Percentiles rank a stretch among this genome's conserved stretches.
These are phyloP conservation scores for Imleria badia DNA, from an alignment of 768 basidiomycete species.

Conservation along the genomic window DNA sequence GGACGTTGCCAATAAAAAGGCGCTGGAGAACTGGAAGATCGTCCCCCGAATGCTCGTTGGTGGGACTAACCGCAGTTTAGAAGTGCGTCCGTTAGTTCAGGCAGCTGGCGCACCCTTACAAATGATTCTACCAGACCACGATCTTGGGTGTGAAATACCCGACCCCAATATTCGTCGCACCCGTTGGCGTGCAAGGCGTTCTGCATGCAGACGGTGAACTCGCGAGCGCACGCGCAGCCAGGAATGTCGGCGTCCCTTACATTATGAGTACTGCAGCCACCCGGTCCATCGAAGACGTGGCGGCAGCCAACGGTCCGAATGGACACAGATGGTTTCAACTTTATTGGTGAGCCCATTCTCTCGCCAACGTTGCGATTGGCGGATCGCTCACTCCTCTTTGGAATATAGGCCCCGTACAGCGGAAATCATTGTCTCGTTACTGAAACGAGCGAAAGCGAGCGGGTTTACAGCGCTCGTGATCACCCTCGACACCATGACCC, in stretches of 20 bases:
- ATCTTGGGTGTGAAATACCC: constrained; percentile 67
- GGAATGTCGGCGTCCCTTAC: constrained; percentile 60
- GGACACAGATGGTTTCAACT: constrained; percentile 79
- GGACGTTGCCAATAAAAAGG: constrained; percentile 60
- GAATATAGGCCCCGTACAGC: constrained; percentile 67
- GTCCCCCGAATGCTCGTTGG: constrained; percentile 79
- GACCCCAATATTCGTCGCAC: constrained; percentile 63
- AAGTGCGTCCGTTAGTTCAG: constrained; percentile 38
- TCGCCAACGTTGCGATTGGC: neutral
- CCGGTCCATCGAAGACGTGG: constrained; percentile 77
- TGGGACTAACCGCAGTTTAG: constrained; percentile 54
- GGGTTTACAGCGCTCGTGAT: constrained; percentile 75
- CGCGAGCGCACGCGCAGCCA: constrained; percentile 65
- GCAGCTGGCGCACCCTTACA: neutral
- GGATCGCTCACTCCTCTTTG: neutral
- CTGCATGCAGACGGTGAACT: constrained; percentile 71
- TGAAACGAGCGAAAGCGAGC: constrained; percentile 61
- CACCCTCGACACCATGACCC: constrained; percentile 69
- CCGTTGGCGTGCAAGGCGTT: constrained; percentile 79
- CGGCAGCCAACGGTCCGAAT: constrained; percentile 58
- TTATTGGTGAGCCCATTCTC: constrained; percentile 54
- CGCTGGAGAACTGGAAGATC: constrained; percentile 67
- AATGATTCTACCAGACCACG: constrained; percentile 49
- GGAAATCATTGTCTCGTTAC: constrained; percentile 62
- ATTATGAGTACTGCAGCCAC: constrained; percentile 76